Evolutionary conservation across 495 filamentous ascomycete species (phyloP).

Genomic region (Bombardia bombarda): DNA sequence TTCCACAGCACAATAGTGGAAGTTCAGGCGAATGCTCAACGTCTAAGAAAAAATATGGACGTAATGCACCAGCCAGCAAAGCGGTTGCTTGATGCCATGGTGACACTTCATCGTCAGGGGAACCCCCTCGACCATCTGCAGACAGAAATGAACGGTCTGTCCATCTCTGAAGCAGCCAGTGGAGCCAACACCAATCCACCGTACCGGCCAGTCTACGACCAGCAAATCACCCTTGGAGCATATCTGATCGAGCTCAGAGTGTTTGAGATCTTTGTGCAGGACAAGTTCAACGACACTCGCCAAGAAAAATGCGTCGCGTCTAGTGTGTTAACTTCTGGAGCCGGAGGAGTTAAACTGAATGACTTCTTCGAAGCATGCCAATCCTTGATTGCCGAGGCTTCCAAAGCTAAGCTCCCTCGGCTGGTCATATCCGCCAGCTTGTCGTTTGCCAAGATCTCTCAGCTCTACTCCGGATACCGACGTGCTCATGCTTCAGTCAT

Average conservation of each 20-base stretch:
- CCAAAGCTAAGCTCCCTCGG: slow-evolving; percentile 8
- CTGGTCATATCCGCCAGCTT: slow-evolving; percentile 13
- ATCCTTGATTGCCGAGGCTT: not conserved
- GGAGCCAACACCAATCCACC: too few relatives aligned
- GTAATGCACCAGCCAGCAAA: slow-evolving; percentile 9
- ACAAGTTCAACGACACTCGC: not conserved
- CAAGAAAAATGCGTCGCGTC: too few relatives aligned
- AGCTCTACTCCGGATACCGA: slow-evolving; percentile 1
- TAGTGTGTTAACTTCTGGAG: too few relatives aligned
- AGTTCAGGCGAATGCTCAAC: too few relatives aligned
- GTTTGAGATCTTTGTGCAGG: not conserved
- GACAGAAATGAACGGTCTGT: not conserved
- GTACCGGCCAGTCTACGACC: slow-evolving; percentile 4
- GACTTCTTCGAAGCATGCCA: not conserved
- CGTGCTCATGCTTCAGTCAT: not conserved
- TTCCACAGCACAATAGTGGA: too few relatives aligned
- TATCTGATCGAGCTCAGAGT: not conserved
- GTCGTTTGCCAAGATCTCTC: slow-evolving; percentile 5
- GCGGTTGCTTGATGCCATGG: slow-evolving; percentile 6
- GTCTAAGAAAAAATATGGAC: slow-evolving; percentile 1
- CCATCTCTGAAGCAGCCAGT: not conserved
- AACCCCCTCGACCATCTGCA: not conserved
- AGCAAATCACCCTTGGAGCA: slow-evolving; percentile 9
- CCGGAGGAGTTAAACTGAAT: too few relatives aligned
- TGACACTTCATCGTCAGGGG: slow-evolving; percentile 1